Conservation (phyloP, 2,329 filamentous ascomycete species). For the Talaromyces sp. region DNA sequence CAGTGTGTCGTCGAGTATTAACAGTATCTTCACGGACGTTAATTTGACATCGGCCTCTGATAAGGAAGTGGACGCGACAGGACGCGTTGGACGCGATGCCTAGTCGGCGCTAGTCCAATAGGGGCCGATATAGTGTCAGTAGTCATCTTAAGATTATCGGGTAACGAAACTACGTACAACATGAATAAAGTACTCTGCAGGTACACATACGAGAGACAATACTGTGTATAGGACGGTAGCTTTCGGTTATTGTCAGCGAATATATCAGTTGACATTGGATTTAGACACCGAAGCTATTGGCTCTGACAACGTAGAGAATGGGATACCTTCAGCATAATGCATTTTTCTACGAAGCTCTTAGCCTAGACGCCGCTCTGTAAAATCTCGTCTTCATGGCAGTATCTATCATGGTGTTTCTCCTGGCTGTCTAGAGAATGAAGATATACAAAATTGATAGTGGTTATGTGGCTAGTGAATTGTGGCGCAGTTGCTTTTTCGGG, state of each 20-base stretch:
- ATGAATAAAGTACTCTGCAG: too few relatives aligned
- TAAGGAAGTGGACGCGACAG: conserved; percentile 9
- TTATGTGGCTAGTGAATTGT: conserved; percentile 1
- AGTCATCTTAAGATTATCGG: background rate
- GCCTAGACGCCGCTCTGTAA: too few relatives aligned
- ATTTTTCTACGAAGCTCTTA: background rate
- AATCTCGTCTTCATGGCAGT: background rate
- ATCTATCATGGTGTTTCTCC: background rate
- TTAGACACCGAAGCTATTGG: background rate
- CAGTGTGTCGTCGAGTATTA: background rate
- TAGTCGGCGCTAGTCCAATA: conserved; percentile 8
- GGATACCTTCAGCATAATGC: background rate
- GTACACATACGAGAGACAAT: background rate
- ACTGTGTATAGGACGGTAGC: background rate
- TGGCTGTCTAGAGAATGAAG: background rate
- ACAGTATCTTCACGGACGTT: background rate
- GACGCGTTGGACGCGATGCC: conserved; percentile 14
- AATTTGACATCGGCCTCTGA: background rate
- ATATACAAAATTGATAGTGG: background rate
- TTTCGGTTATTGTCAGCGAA: background rate
- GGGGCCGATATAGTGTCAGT: background rate
- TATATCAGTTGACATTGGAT: background rate
- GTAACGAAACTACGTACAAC: background rate
- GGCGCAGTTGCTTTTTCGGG: conserved; percentile 10
- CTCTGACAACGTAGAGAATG: background rate